Base-by-base conservation (phyloP, 306 rosid genomes). In the Inga oerstediana region DNA sequence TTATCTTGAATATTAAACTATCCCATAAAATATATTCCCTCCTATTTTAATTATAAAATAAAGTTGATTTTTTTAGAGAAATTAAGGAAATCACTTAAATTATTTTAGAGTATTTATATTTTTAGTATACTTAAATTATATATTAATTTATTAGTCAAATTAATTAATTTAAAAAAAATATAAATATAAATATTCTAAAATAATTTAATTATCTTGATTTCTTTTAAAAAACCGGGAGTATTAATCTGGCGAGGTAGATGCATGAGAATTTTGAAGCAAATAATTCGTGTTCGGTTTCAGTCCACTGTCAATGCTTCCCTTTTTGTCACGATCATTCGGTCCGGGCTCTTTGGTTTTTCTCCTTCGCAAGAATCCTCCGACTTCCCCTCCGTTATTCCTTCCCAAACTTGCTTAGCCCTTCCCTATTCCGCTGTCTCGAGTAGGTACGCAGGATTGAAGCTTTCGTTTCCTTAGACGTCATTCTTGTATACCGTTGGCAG, bases 391-490 rank as follows among this genome's bases (percentile, higher is more conserved):
- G 78, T 68, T 46, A 74, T 75, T 35, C n/a, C 45, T 19, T 62
- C 78, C 3, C 77, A 27, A 46, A 45, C 17, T 14, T 64, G 68
- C 62, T 74, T 81, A 39, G 37, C 54, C 71, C 30, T 74, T 48
- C 79, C 54, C 67, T 10, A 10, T 61, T 32, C n/a, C 71, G 10
- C 41, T 14, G 71, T 65, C 32, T 65, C 48, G 75, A 61, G 46
- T 84, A 45, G 35, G n/a, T 48, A 27, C 78, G 73, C 77, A 43
- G 73, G 43, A 74, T 83, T 79, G 79, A 74, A 74, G 54, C 59
- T 51, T 71, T 7, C 67, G 49, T 67, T 84, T 74, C 84, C 75
- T 34, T 32, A 44, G 86, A 86, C 84, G 86, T 72, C 80, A 32
- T 75, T 44, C 56, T 75, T 56, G 59, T 70, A 68, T 69, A 76